These are phyloP conservation scores for Tillandsia leiboldiana DNA, from an alignment of 176 grass and related monocot species.

Conservation along the genomic window DNA sequence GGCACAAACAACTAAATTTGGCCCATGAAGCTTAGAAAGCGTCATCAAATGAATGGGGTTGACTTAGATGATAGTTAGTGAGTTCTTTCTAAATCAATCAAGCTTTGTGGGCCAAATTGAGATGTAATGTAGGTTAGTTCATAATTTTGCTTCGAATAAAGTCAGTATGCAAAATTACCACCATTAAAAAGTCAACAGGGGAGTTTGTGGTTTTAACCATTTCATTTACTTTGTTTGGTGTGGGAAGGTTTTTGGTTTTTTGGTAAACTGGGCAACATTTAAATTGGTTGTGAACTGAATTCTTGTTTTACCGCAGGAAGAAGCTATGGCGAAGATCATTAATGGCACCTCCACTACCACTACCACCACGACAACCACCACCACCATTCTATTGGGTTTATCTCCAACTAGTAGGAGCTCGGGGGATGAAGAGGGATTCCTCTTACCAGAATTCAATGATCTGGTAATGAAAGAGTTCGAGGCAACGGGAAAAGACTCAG, in stretches of 20 bases:
- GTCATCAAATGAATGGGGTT: neutral
- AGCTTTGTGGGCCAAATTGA: no score
- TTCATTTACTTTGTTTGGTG: no score
- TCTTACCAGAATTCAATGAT: conserved; percentile 77
- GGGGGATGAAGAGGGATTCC: conserved; percentile 50
- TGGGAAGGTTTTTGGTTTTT: no score
- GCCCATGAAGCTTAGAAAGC: neutral
- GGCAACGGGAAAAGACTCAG: conserved; percentile 18
- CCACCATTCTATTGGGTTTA: conserved; percentile 25
- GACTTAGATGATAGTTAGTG: no score
- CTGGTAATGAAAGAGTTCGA: conserved; percentile 53
- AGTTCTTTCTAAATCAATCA: no score
- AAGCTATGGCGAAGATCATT: conserved; percentile 40
- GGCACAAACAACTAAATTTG: no score
- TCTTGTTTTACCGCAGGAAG: conserved; percentile 38
- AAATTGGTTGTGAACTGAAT: conserved; percentile 7
- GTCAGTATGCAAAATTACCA: no score
- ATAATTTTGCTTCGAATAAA: no score
- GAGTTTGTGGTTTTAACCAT: no score
- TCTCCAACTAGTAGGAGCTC: conserved; percentile 43
- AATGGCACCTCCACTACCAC: conserved; percentile 45
- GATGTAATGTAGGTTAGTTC: no score
- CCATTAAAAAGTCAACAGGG: no score
- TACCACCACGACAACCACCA: conserved; percentile 29
- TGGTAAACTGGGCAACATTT: conserved; percentile 1